Evolutionary conservation across 495 filamentous ascomycete species (phyloP).

Genomic region (Amorphotheca resinae): DNA sequence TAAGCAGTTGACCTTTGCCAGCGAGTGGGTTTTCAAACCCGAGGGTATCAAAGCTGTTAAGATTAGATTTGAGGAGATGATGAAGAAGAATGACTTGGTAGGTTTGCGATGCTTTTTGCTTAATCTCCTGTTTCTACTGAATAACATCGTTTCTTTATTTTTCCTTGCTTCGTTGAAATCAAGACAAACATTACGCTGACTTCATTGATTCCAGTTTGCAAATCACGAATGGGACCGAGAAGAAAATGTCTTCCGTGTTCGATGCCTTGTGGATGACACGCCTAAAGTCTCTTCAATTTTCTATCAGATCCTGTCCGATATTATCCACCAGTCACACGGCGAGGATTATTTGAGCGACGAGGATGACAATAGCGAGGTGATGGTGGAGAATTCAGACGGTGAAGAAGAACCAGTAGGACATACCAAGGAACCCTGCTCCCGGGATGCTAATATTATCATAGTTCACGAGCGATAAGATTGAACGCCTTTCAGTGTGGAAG

Average conservation of each 20-base stretch:
- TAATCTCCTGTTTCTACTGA: not conserved
- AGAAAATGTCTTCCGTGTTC: constrained; percentile 21
- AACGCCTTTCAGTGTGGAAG: constrained; percentile 5
- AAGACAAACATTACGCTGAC: not conserved
- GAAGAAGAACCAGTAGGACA: constrained; percentile 4
- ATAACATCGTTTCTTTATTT: not conserved
- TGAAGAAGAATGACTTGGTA: constrained; percentile 14
- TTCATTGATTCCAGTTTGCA: constrained; percentile 18
- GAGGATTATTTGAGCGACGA: not conserved
- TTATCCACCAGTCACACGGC: not conserved
- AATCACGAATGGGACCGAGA: constrained; percentile 21
- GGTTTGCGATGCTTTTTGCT: too few relatives aligned
- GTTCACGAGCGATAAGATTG: constrained; percentile 7
- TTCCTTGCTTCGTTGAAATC: not conserved
- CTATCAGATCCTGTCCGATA: constrained; percentile 1
- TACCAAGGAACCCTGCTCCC: too few relatives aligned
- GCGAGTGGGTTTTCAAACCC: constrained; percentile 24
- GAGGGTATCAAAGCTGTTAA: constrained; percentile 18
- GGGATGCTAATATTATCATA: constrained; percentile 1
- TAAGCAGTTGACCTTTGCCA: constrained; percentile 21
- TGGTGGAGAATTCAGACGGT: not conserved
- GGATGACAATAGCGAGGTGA: not conserved
- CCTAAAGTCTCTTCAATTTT: constrained; percentile 15
- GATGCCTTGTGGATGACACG: constrained; percentile 21
- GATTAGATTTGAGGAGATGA: not conserved